Conservation (phyloP, 192 early-diverging fungal species). For the Linnemannia zychae region DNA sequence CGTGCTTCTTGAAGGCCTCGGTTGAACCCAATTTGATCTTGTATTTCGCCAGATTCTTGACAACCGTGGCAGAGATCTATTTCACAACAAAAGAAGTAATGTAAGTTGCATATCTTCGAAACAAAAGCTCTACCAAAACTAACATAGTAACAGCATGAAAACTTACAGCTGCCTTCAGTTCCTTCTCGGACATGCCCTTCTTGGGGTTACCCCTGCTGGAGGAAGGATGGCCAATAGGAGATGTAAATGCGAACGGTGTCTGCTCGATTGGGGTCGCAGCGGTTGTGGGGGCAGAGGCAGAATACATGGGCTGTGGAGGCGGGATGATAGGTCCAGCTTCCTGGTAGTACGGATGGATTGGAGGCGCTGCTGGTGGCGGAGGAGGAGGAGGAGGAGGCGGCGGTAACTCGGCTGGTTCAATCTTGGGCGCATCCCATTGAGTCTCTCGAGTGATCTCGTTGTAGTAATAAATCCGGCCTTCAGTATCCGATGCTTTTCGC, state of each 20-base stretch:
- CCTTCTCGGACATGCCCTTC: slow-evolving; percentile 51
- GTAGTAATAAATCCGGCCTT: slow-evolving; percentile 67
- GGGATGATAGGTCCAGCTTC: slow-evolving; percentile 29
- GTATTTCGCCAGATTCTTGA: slow-evolving; percentile 61
- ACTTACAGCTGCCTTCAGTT: slow-evolving; percentile 54
- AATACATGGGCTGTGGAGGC: slow-evolving; percentile 26
- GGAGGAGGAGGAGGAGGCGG: slow-evolving; percentile 11
- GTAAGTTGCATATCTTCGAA: not conserved
- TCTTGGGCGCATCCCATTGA: slow-evolving; percentile 67
- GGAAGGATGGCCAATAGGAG: not conserved
- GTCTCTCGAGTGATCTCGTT: slow-evolving; percentile 64
- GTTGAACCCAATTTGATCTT: slow-evolving; percentile 61
- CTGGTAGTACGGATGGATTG: slow-evolving; percentile 32
- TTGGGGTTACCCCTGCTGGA: slow-evolving; percentile 23
- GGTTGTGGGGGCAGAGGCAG: slow-evolving; percentile 12
- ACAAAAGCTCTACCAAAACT: not conserved
- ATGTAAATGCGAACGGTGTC: slow-evolving; percentile 6
- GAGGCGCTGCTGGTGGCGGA: slow-evolving; percentile 15
- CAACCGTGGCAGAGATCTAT: slow-evolving; percentile 43
- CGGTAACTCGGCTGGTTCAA: slow-evolving; percentile 18
- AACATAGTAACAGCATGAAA: not conserved
- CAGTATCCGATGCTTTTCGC: slow-evolving; percentile 57
- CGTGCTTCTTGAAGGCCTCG: slow-evolving; percentile 67
- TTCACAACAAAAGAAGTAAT: not conserved
- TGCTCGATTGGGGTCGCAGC: slow-evolving; percentile 27